A percentile compares a stretch with the other conserved stretches of the same genome.
Conservation (phyloP, 768 basidiomycete genomes). For the Leccinum truebloodii region DNA sequence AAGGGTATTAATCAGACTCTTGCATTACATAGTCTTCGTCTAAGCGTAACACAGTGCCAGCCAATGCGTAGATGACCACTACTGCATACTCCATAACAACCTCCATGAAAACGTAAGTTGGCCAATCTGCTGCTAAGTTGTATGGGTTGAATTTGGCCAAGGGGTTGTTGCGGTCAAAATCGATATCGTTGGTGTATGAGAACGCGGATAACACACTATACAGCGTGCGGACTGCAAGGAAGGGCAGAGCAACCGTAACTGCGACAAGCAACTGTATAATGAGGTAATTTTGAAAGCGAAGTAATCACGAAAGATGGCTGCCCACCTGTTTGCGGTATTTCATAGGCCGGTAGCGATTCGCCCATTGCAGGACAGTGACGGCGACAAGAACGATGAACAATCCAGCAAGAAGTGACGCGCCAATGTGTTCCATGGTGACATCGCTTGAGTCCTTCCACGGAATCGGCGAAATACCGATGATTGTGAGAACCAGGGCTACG, state of each 20-base stretch:
- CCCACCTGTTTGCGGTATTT: conserved; percentile 34
- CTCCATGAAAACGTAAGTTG: conserved; percentile 56
- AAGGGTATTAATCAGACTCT: conserved; percentile 25
- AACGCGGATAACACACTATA: conserved; percentile 61
- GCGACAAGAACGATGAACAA: conserved; percentile 46
- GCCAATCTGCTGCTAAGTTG: conserved; percentile 49
- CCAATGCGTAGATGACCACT: conserved; percentile 42
- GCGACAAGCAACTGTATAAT: conserved; percentile 53
- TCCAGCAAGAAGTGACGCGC: conserved; percentile 33
- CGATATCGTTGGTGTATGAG: conserved; percentile 45
- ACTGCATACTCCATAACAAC: conserved; percentile 60
- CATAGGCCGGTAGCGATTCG: conserved; percentile 41
- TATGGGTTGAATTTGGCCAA: conserved; percentile 58
- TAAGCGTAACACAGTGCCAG: conserved; percentile 31
- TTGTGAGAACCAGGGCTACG: conserved; percentile 30
- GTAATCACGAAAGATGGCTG: conserved; percentile 18
- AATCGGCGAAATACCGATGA: no score
- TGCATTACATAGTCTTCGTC: conserved; percentile 33
- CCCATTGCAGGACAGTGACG: conserved; percentile 51
- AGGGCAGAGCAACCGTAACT: conserved; percentile 55
- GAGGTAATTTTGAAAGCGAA: conserved; percentile 6
- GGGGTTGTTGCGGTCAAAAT: conserved; percentile 14
- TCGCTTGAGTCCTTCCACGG: conserved; percentile 1
- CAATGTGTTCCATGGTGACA: conserved; percentile 31
- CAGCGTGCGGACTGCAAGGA: conserved; percentile 48